Evolutionary conservation across 305 asterid species (phyloP).

Genomic region (Withania somnifera): DNA sequence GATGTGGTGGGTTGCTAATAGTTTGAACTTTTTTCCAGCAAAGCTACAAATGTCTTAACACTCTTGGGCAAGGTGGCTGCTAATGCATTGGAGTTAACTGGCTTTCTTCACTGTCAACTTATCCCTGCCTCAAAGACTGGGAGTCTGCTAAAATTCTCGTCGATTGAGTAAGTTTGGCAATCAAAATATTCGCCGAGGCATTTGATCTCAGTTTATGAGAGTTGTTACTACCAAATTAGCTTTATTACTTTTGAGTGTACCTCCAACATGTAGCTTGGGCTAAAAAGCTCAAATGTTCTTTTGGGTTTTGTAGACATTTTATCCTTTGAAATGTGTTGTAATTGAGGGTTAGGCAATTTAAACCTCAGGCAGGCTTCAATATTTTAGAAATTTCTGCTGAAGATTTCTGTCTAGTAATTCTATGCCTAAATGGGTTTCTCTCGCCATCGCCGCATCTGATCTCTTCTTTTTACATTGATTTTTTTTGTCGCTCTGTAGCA

Average conservation of each 20-base stretch:
- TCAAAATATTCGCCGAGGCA: neutral
- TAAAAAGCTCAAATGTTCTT: neutral
- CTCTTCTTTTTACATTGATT: neutral
- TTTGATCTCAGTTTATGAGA: neutral
- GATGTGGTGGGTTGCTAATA: neutral
- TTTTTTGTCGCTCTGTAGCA: neutral
- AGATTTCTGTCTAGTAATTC: neutral
- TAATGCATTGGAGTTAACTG: constrained; percentile 61
- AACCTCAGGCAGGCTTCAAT: neutral
- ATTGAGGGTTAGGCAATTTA: neutral
- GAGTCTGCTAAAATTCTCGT: constrained; percentile 8
- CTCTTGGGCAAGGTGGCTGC: constrained; percentile 65
- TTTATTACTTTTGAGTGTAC: neutral
- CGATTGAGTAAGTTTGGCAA: constrained; percentile 15
- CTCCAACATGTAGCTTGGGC: neutral
- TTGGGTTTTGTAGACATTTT: neutral
- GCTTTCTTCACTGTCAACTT: constrained; percentile 59
- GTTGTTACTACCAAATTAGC: neutral
- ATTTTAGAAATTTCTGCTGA: neutral
- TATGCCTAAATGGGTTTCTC: neutral
- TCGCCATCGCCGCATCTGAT: neutral
- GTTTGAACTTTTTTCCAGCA: constrained; percentile 33
- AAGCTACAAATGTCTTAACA: constrained; percentile 52
- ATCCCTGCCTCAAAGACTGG: constrained; percentile 39
- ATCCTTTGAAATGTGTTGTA: neutral